Percentiles rank a stretch among this genome's conserved stretches.
Conservation (phyloP, 768 basidiomycete species). For the Boletus barrowsii region DNA sequence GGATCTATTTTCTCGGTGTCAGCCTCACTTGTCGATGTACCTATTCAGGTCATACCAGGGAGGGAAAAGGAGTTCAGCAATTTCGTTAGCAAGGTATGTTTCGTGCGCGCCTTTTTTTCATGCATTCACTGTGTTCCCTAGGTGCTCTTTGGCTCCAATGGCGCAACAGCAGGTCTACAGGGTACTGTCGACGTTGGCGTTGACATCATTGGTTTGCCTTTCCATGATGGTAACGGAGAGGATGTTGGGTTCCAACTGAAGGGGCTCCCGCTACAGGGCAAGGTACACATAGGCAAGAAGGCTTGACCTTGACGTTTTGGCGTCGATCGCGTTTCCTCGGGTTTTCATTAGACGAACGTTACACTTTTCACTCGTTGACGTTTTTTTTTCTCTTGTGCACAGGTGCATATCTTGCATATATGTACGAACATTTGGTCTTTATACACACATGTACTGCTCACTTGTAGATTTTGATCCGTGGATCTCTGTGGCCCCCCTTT, state of each 20-base stretch:
- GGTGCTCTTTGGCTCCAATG: slow-evolving; percentile 66
- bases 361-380: slow-evolving; percentile 2
- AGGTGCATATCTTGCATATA: slow-evolving; percentile 9
- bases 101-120: background rate
- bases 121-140: slow-evolving; percentile 23
- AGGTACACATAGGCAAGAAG: slow-evolving; percentile 64
- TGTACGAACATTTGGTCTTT: slow-evolving; percentile 8
- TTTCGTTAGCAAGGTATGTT: slow-evolving; percentile 70
- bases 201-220: slow-evolving; percentile 58
- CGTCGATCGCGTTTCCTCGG: background rate
- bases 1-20: slow-evolving; percentile 57
- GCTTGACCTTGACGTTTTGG: background rate
- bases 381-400: background rate
- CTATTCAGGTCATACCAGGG: slow-evolving; percentile 74
- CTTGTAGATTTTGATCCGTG: slow-evolving; percentile 17
- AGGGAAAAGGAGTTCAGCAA: slow-evolving; percentile 71
- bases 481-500: background rate
- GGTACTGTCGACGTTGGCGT: slow-evolving; percentile 63
- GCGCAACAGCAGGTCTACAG: slow-evolving; percentile 65
- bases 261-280: slow-evolving; percentile 66
- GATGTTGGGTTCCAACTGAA: slow-evolving; percentile 51
- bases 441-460: slow-evolving; percentile 10
- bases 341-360: slow-evolving; percentile 3
- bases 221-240: slow-evolving; percentile 38
- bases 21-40: slow-evolving; percentile 69